Base-by-base conservation (phyloP, 768 basidiomycete genomes). In the Collybia mongolica region DNA sequence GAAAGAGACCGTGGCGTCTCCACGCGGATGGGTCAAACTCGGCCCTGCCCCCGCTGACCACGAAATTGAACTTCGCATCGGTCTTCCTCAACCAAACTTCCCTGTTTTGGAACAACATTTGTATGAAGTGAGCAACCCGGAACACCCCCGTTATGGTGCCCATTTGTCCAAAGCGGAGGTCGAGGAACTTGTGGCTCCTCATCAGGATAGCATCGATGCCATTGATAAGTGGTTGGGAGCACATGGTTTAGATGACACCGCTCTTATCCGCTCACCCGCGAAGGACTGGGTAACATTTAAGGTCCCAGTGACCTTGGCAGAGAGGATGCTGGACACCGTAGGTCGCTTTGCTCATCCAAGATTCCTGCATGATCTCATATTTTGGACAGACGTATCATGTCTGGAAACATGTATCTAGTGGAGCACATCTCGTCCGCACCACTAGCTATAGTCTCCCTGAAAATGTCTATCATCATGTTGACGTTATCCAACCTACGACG, bases 401-500 rank as follows among this genome's bases (percentile, higher is more conserved):
- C 39, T 90, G 81, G 76, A 70, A 75, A 44, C 80, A 88, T 59
- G 60, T 63, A 9, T 66, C 68, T 18, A 75, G 69, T 44, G 84
- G 80, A 2, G 79, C 81, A 29, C 63, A 70, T 8, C 62, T 86
- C 36, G 69, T 88, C 49, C 79, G 88, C 46, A 85, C 88, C 15
- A 82, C 80, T 3, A 72, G 71, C 54, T 89, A 88, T 68, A 83
- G 80, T 57, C 76, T 90, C 22, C 87, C 88, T 0, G 70, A 71
- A 39, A 52, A 75, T 49, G 62, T 88, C 28, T 75, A 83, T 56
- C 66, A 69, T 6, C 84, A 88, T 57, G 61, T 88, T 49, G 84
- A 87, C 36, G 65, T 88, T 26, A 71, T 89, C 26, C 84, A 88
- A 51, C 87, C 88, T 0, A 88, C 88, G 2, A 89, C 85, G 1